Percentiles rank a stretch among this genome's conserved stretches.
Evolutionary conservation across 2,329 filamentous ascomycete genomes (phyloP).

Genomic region (Cordyceps tenuipes): DNA sequence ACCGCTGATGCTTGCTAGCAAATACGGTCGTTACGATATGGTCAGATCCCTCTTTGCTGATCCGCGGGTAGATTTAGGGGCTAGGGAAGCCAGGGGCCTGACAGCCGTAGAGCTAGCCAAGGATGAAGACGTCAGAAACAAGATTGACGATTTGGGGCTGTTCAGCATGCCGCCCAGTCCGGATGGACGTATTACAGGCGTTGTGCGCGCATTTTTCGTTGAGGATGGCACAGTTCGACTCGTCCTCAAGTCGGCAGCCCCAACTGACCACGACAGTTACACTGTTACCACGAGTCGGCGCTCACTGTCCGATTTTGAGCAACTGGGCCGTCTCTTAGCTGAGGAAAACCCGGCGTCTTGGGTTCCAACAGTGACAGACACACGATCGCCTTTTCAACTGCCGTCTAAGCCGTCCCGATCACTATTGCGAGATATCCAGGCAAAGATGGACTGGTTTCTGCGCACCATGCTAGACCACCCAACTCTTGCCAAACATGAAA

Average conservation of each 20-base stretch:
- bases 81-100: slow-evolving; percentile 77
- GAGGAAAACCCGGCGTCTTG: slow-evolving; percentile 93
- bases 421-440: slow-evolving; percentile 78
- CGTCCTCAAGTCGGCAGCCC: slow-evolving; percentile 88
- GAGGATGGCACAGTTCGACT: slow-evolving; percentile 91
- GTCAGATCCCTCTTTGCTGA: slow-evolving; percentile 83
- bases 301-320: slow-evolving; percentile 83
- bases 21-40: slow-evolving; percentile 92
- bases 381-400: slow-evolving; percentile 85
- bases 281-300: slow-evolving; percentile 92
- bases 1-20: slow-evolving; percentile 94
- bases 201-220: slow-evolving; percentile 93
- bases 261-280: slow-evolving; percentile 71
- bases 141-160: slow-evolving; percentile 87
- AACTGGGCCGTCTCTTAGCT: slow-evolving; percentile 71
- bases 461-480: slow-evolving; percentile 80
- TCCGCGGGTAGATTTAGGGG: slow-evolving; percentile 73
- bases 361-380: slow-evolving; percentile 70
- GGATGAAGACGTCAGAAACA: slow-evolving; percentile 93
- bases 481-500: slow-evolving; percentile 91
- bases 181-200: slow-evolving; percentile 79
- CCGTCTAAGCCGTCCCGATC: slow-evolving; percentile 85
- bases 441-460: slow-evolving; percentile 78
- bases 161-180: slow-evolving; percentile 64
- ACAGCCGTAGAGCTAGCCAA: slow-evolving; percentile 96